Evolutionary conservation across 176 grass and related monocot species (phyloP), one percentile per base, ranked within the genome.

Genomic region (Triticum turgidum): DNA sequence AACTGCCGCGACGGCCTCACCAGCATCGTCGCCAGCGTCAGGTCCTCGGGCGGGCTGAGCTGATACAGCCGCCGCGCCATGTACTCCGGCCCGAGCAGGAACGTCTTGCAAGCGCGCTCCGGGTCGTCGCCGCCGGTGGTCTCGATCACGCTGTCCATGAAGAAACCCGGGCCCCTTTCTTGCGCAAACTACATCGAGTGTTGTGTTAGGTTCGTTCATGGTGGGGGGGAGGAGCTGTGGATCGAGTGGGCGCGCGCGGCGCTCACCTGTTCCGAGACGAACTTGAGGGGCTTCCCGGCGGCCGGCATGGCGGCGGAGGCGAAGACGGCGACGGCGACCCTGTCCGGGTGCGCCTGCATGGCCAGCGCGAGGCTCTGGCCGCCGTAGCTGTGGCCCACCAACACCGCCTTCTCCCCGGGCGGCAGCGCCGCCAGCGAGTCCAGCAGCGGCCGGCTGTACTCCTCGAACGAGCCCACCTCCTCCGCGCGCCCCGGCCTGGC

Each of bases 371-470:
- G 71, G 37, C 29, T 83, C 6, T 80, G 11, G 0, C 90, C 87
- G 18, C 90, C 90, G 9, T 82, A 72, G 74, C 77, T 92, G 75
- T 92, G 90, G 27, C 87, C 90, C 2, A 89, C 83, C 25, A 92
- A n/a, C 32, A 92, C 42, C 14, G 59, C 83, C 69, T 64, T 79
- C 75, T 92, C 86, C 3, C 90, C 90, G 0, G 69, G 8, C 5
- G 64, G 52, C 33, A 85, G 34, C 4, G 65, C 64, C 0, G 33
- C 82, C 82, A 89, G 21, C 29, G 5, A 11, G 41, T 67, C 79
- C 11, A 85, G 42, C 41, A 85, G 72, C 35, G 87, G 82, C 51
- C 63, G 21, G 25, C 64, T 47, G 75, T 89, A 85, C 21, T 89
- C 87, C 25, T 72, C 37, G 17, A 89, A 85, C 29, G 82, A 73